Percentiles rank a stretch among this genome's conserved stretches.
phyloP scores from a whole-genome alignment of 2,329 filamentous ascomycete species.

The Fusarium pilosicola region DNA sequence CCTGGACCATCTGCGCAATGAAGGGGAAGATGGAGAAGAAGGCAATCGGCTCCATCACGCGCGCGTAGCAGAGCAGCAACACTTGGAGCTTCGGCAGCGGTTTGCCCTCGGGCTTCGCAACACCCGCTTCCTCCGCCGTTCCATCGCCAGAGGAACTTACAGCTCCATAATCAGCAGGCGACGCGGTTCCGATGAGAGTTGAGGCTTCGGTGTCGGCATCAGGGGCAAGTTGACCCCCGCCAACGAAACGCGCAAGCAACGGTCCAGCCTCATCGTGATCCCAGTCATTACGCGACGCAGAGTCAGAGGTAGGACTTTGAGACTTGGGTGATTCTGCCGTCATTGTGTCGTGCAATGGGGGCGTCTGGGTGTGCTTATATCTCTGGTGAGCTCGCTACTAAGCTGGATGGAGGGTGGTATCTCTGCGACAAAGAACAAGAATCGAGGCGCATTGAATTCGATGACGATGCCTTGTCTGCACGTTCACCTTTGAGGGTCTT shows the following conservation, averaged over 20 bases:
- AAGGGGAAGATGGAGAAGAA: slow-evolving; percentile 87
- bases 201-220: slow-evolving; percentile 42
- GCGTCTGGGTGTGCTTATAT: not conserved
- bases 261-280: slow-evolving; percentile 37
- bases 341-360: slow-evolving; percentile 16
- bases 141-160: slow-evolving; percentile 3
- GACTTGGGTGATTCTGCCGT: slow-evolving; percentile 1
- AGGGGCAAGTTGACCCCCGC: slow-evolving; percentile 18
- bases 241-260: slow-evolving; percentile 39
- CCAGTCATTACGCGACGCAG: not conserved
- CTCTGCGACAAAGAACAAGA: slow-evolving; percentile 1
- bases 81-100: slow-evolving; percentile 68
- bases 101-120: slow-evolving; percentile 11
- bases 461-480: not conserved
- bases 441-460: not conserved
- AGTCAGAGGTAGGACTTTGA: slow-evolving; percentile 1
- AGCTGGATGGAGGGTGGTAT: not conserved
- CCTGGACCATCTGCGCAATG: slow-evolving; percentile 79
- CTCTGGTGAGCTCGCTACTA: not conserved
- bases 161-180: slow-evolving; percentile 20
- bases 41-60: slow-evolving; percentile 79
- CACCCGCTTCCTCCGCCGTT: not conserved
- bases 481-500: not conserved
- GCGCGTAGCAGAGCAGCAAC: slow-evolving; percentile 76
- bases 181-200: slow-evolving; percentile 38